Base-by-base conservation (phyloP, 371 early-diverging fungal species). In the Apophysomyces sp. region DNA sequence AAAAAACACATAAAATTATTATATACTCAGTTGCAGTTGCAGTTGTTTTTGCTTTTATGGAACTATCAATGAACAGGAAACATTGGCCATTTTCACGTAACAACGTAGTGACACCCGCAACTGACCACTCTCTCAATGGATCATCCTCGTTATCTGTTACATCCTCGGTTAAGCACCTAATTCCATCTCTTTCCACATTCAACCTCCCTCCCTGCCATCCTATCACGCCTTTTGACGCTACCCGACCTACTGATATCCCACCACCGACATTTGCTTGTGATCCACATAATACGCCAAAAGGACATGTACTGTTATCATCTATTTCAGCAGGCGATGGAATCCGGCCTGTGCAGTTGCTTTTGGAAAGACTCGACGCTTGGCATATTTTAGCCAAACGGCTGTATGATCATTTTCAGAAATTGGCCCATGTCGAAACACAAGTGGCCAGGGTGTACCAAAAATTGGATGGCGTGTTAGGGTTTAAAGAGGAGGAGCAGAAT, bases 361-460 rank as follows among this genome's bases (percentile, higher is more conserved):
- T 71, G 8, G 72, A 78, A 40, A 64, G 78, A 34, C 39, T 78
- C 2, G 72, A 78, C 24, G 75, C 75, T 1, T 78, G 78, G 78
- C 56, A 73, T 21, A 15, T 63, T 4, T 21, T 78, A 9, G 31
- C 69, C 2, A 70, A 67, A 40, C 60, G 73, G 8, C 40, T 78
- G 0, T 36, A 69, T 16, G 67, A 71, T 3, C 65, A 75, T 36
- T 73, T 78, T 30, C 66, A 62, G 12, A 37, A 58, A 12, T 29
- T 75, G 7, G 75, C 73, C 7, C 59, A 57, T 1, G 64, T 68
- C 0, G 78, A 78, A 49, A 55, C 57, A 3, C 58, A 58, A 7
- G 69, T 78, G 0, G 69, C 68, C n/a, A 78, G 75, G 58, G 56
- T 71, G 3, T 74, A 75, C 29, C 61, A 66, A 2, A 54, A 62